A percentile compares a stretch with the other conserved stretches of the same genome.
These are phyloP conservation scores for Fusarium oxysporum DNA, from an alignment of 2,329 filamentous ascomycete species.

Conservation along the genomic window DNA sequence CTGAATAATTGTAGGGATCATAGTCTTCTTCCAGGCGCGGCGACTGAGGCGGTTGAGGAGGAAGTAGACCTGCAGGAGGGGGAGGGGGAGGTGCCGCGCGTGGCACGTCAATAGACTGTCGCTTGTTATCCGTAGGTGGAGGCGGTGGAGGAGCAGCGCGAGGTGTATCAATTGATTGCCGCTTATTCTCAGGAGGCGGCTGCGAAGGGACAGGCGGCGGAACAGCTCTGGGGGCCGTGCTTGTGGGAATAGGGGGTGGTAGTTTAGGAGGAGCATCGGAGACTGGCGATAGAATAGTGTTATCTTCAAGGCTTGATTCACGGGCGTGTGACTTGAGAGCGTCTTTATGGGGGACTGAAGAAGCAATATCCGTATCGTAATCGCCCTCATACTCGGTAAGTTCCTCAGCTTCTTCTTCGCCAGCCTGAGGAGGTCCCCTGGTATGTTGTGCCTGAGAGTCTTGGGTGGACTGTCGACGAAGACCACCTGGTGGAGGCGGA, in stretches of 20 bases:
- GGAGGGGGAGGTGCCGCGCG: constrained; percentile 78
- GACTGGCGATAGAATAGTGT: constrained; percentile 68
- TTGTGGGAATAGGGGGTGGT: constrained; percentile 68
- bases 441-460: constrained; percentile 62
- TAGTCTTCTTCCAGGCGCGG: constrained; percentile 72
- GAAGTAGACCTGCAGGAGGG: constrained; percentile 67
- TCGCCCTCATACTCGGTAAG: constrained; percentile 96
- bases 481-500: constrained; percentile 69
- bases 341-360: constrained; percentile 94
- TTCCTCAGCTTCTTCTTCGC: constrained; percentile 79
- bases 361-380: constrained; percentile 96
- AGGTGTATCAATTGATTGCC: constrained; percentile 77
- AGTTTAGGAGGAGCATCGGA: constrained; percentile 58
- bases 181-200: constrained; percentile 63
- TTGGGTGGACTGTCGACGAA: constrained; percentile 69
- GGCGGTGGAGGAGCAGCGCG: constrained; percentile 78
- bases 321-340: constrained; percentile 85
- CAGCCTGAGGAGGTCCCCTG: constrained; percentile 56
- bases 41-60: constrained; percentile 57
- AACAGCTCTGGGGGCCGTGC: constrained; percentile 66
- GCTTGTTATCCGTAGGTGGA: constrained; percentile 63
- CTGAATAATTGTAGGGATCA: constrained; percentile 71
- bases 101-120: constrained; percentile 77
- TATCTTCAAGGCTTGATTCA: constrained; percentile 81
- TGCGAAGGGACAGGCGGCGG: constrained; percentile 75